A percentile compares a stretch with the other conserved stretches of the same genome.
Evolutionary conservation across 208 protist genomes (phyloP).

Genomic region (Naegleria fowleri): DNA sequence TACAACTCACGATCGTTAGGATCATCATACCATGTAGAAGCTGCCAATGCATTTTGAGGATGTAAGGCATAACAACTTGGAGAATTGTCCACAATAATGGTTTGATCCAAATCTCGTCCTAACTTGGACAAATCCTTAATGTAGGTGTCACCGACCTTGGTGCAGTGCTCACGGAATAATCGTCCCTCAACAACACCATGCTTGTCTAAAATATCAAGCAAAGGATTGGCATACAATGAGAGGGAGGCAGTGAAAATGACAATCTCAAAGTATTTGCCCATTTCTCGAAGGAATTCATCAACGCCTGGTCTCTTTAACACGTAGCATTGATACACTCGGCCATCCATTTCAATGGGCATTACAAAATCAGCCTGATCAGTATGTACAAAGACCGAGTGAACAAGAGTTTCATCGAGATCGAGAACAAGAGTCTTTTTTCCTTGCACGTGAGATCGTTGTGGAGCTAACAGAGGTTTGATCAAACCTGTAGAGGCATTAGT

Average conservation of each 20-base stretch:
- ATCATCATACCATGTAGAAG: not conserved
- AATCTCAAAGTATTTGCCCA: conserved; percentile 44
- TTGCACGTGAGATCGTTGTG: not conserved
- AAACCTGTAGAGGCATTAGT: too few species aligned
- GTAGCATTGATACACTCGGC: conserved; percentile 23
- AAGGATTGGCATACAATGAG: conserved; percentile 45
- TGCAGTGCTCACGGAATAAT: conserved; percentile 24
- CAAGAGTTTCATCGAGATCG: conserved; percentile 41
- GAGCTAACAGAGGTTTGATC: not conserved
- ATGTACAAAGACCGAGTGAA: conserved; percentile 28
- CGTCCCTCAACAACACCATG: not conserved
- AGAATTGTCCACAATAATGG: conserved; percentile 18
- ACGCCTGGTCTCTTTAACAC: conserved; percentile 41
- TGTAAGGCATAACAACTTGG: not conserved
- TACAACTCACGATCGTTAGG: not conserved
- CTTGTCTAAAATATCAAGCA: conserved; percentile 47
- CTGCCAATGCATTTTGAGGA: not conserved
- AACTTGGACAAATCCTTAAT: not conserved
- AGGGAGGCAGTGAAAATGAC: conserved; percentile 56
- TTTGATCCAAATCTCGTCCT: not conserved
- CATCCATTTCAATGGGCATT: not conserved
- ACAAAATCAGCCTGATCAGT: conserved; percentile 20
- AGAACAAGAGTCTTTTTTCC: conserved; percentile 33
- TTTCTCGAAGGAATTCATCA: conserved; percentile 38
- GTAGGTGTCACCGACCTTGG: not conserved